A percentile compares a stretch with the other conserved stretches of the same genome.
phyloP scores from a whole-genome alignment of 2,329 filamentous ascomycete species.

The Colletotrichum somersetense region DNA sequence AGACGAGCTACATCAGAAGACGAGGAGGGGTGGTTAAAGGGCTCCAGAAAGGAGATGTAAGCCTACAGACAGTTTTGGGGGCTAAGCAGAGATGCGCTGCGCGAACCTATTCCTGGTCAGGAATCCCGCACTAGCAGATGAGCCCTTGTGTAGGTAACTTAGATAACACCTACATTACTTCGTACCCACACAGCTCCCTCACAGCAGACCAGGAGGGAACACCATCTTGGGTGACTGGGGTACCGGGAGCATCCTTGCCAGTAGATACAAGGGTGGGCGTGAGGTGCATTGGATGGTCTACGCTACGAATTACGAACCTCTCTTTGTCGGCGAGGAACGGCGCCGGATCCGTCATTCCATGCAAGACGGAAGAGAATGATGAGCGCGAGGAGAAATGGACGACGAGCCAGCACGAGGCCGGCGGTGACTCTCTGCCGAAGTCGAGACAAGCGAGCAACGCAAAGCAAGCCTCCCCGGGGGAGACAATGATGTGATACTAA shows the following conservation, averaged over 20 bases:
- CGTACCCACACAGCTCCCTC: slow-evolving; percentile 11
- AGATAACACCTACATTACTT: too few relatives aligned
- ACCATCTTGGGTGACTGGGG: slow-evolving; percentile 33
- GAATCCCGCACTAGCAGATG: slow-evolving; percentile 37
- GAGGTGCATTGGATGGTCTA: slow-evolving; percentile 23
- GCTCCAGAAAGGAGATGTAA: slow-evolving; percentile 8
- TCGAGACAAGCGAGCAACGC: neutral
- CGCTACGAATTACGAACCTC: slow-evolving; percentile 12
- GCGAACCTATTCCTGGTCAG: slow-evolving; percentile 37
- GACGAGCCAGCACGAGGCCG: neutral
- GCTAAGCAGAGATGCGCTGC: slow-evolving; percentile 32
- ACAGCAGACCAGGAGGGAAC: slow-evolving; percentile 17
- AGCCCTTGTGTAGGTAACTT: slow-evolving; percentile 5
- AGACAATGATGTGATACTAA: neutral
- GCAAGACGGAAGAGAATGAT: slow-evolving; percentile 6
- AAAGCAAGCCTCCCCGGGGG: neutral
- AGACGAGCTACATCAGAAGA: slow-evolving; percentile 11
- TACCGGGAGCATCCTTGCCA: slow-evolving; percentile 37
- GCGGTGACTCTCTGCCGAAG: neutral
- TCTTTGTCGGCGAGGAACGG: slow-evolving; percentile 8
- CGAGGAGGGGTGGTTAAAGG: slow-evolving; percentile 2
- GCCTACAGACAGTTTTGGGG: slow-evolving; percentile 19
- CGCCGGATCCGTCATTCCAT: slow-evolving; percentile 18
- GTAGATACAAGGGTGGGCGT: slow-evolving; percentile 18
- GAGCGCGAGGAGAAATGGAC: slow-evolving; percentile 3